Evolutionary conservation across 495 filamentous ascomycete genomes (phyloP), one percentile per base, ranked within the genome.

Genomic region (Talaromyces adpressus): DNA sequence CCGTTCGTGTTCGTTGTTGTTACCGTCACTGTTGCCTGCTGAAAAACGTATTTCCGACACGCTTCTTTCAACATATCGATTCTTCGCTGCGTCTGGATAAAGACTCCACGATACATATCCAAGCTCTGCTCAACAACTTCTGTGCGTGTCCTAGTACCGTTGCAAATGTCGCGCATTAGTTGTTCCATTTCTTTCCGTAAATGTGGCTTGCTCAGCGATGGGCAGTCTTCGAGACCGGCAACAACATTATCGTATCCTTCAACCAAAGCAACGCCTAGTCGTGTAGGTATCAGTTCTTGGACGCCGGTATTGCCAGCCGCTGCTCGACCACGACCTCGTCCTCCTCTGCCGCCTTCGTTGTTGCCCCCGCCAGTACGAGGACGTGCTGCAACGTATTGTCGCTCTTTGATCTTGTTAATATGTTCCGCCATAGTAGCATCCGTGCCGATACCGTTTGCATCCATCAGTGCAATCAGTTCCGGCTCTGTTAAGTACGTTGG

Each of bases 381-480:
- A 32, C 86, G 76, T 2, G 85, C 85, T 51, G 83, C 82, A 25
- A 92, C 92, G 70, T 98, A 98, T 56, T 91, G 78, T 30, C 94
- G 79, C 47, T 93, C 86, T 73, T 97, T 91, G 72, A 98, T 93
- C 71, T 95, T 97, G 51, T 89, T 85, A 69, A 98, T 98, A 71
- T 98, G 94, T 67, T 98, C 94, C 0, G 94, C 93, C 95, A 98
- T 98, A 0, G 94, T 98, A 11, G 94, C 94, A 76, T 98, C 94
- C 4, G 94, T 98, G 16, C 94, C 94, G 68, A 98, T 98, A 11
- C 94, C 94, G 72, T 98, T 98, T 16, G 91, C 93, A 76, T 98
- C 95, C 94, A 98, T 98, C 23, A 98, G 82, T 4, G 88, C 91
- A 73, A 98, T 97, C n/a, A 98, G 80, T 71, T 98, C 94, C 2